Evolutionary conservation across 495 filamentous ascomycete species (phyloP).

Genomic region (Tuber aestivum): DNA sequence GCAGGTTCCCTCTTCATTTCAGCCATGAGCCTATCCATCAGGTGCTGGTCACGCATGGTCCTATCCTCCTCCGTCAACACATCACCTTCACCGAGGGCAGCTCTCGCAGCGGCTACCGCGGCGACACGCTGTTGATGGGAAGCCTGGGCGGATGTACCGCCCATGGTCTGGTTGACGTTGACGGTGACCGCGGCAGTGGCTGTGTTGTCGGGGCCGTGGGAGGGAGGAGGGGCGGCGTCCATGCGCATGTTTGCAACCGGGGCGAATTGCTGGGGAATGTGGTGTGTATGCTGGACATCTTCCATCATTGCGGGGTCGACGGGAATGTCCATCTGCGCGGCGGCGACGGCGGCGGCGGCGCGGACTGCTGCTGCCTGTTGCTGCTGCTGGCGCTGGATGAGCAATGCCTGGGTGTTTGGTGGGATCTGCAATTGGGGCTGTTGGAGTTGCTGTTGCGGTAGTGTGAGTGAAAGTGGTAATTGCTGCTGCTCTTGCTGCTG

Average conservation of each 20-base stretch:
- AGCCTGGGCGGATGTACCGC: background rate
- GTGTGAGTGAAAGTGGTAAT: background rate
- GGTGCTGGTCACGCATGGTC: slow-evolving; percentile 37
- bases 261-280: slow-evolving; percentile 26
- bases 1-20: slow-evolving; percentile 39
- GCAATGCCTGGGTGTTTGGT: background rate
- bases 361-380: slow-evolving; percentile 17
- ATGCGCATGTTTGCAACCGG: slow-evolving; percentile 33
- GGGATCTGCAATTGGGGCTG: slow-evolving; percentile 13
- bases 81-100: slow-evolving; percentile 36
- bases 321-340: slow-evolving; percentile 39
- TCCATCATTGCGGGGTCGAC: slow-evolving; percentile 43
- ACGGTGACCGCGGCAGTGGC: slow-evolving; percentile 12
- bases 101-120: slow-evolving; percentile 35
- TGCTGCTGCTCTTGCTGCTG: slow-evolving; percentile 27
- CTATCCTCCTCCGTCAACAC: slow-evolving; percentile 39
- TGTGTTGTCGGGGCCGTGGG: slow-evolving; percentile 11
- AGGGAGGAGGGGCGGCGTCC: background rate
- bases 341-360: slow-evolving; percentile 33
- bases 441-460: slow-evolving; percentile 14
- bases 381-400: slow-evolving; percentile 7
- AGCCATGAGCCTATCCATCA: slow-evolving; percentile 40
- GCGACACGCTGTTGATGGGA: slow-evolving; percentile 31
- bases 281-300: slow-evolving; percentile 39
- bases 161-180: slow-evolving; percentile 4